Evolutionary conservation across 345 rosid genomes (phyloP), one percentile per base, ranked within the genome.

Genomic region (Salix brachista): DNA sequence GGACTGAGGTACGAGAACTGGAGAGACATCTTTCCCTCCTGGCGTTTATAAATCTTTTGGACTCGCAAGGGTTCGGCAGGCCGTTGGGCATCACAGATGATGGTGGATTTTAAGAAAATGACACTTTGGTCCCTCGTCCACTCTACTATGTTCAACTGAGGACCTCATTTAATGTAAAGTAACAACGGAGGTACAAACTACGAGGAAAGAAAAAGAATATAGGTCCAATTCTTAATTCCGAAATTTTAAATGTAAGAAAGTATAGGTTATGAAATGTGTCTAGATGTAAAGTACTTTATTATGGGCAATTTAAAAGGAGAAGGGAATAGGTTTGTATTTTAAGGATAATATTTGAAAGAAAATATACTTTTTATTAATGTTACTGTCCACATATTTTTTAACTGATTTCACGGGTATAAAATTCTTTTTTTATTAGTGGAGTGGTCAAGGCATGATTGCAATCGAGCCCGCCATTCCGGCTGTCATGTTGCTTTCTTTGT

Each of bases 1-100:
- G 5, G 18, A 11, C 3, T 52, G 54, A 50, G 28, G 34, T 50
- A 21, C 54, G 69, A 65, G 80, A 70, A 68, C 70, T 75, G 74
- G 34, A 69, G 68, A 76, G 66, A 19, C 37, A 19, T 69, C 26
- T 70, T 6, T 36, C 4, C 32, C 11, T 36, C 14, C 7, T 32
- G 36, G 48, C 41, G 68, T 68, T 75, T 80, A 76, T 82, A 74
- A 75, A 67, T 67, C 67, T 60, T 72, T 46, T 41, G 66, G 66
- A 32, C 71, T 69, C n/a, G 41, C 52, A 4, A 71, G 19, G 3
- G 23, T 78, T 67, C 21, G 71, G 81, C 36, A 21, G 81, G 32
- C 71, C 75, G 62, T 44, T 28, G 32, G 16, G 77, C 75, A 65
- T 64, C 23, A 26, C 19, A 4, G 28, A 44, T 42, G 64, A 58